These are phyloP conservation scores for Trichoderma erinaceum DNA, from an alignment of 495 filamentous ascomycete species.

Conservation along the genomic window DNA sequence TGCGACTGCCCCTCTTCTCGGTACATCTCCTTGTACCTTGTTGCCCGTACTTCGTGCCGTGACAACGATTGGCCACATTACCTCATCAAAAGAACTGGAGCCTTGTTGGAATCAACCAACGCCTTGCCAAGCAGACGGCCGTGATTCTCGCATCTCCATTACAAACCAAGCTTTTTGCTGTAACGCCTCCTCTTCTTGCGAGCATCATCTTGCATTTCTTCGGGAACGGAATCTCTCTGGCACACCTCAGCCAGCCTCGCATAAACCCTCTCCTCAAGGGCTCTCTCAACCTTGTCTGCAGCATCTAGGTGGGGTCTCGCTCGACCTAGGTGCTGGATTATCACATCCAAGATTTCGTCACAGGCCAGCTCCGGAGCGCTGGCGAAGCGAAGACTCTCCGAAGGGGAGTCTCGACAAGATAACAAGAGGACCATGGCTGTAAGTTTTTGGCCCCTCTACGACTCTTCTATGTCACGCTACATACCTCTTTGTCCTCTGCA, in stretches of 20 bases:
- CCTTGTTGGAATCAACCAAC: background rate
- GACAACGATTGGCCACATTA: constrained; percentile 7
- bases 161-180: background rate
- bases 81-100: constrained; percentile 13
- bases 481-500: too few species aligned
- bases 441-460: constrained; percentile 34
- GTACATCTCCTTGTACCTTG: background rate
- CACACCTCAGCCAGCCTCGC: background rate
- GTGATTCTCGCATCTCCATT: background rate
- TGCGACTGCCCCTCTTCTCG: background rate
- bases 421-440: constrained; percentile 82
- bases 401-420: constrained; percentile 64
- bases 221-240: background rate
- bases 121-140: background rate
- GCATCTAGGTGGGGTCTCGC: constrained; percentile 9
- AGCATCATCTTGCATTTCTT: background rate
- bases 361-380: constrained; percentile 29
- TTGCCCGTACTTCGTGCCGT: background rate
- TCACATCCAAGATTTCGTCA: constrained; percentile 11
- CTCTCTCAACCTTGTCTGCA: background rate
- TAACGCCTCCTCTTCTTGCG: background rate
- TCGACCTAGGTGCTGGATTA: constrained; percentile 14
- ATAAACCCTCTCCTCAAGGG: background rate
- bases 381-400: constrained; percentile 82
- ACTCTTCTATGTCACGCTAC: background rate